A percentile compares a stretch with the other conserved stretches of the same genome.
Evolutionary conservation across 164 flowering plant species (phyloP).

Genomic region (Stephania cephalantha): DNA sequence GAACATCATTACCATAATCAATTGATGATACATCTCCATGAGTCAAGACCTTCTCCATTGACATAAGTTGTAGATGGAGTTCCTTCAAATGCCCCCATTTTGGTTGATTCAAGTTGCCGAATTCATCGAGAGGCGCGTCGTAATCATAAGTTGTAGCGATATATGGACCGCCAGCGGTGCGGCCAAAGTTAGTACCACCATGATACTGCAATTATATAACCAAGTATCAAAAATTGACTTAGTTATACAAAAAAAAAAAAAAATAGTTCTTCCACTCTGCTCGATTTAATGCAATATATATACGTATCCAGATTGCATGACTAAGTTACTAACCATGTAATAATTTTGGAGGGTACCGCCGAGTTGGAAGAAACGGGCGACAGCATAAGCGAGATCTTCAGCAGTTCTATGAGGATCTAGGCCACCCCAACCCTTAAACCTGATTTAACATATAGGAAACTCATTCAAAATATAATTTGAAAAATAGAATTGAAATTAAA

Average conservation of each 20-base stretch:
- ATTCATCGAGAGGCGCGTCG: conserved; percentile 7
- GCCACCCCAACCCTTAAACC: conserved; percentile 9
- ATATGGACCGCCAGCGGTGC: conserved; percentile 3
- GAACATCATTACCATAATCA: not conserved
- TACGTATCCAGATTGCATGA: too few relatives aligned
- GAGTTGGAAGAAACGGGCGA: conserved; percentile 5
- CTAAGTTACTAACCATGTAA: conserved; percentile 3
- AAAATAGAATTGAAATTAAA: not conserved
- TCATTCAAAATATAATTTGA: not conserved
- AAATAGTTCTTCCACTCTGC: too few relatives aligned
- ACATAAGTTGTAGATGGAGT: not conserved
- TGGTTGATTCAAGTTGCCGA: conserved; percentile 6
- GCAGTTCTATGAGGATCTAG: conserved; percentile 11
- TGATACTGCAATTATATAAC: not conserved
- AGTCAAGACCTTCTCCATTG: conserved; percentile 4
- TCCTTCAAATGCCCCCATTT: conserved; percentile 10
- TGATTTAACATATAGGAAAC: not conserved
- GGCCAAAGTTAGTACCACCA: conserved; percentile 5
- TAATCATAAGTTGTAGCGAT: conserved; percentile 5
- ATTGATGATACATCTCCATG: conserved; percentile 1
- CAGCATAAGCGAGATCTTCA: conserved; percentile 4
- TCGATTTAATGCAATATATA: too few relatives aligned
- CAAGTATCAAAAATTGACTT: not conserved
- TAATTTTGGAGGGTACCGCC: conserved; percentile 9
- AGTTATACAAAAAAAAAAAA: not conserved